Evolutionary conservation across 2,329 filamentous ascomycete genomes (phyloP).

Genomic region (Botrytis galanthina): DNA sequence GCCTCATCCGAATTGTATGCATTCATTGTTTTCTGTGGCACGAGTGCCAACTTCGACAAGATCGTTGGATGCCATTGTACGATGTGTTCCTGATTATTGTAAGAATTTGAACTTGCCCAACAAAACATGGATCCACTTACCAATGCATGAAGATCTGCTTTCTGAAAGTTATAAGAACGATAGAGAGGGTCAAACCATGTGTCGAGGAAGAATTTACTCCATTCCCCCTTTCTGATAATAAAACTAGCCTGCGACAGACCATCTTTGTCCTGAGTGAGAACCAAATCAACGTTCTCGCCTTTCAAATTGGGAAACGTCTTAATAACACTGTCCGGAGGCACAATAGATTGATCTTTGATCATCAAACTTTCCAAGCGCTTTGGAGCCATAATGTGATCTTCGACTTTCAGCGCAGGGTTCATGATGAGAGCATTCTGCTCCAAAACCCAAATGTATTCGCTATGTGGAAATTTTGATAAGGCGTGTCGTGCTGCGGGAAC

Average conservation of each 20-base stretch:
- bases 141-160: slow-evolving; percentile 86
- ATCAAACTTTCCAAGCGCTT: slow-evolving; percentile 71
- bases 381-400: slow-evolving; percentile 67
- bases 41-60: slow-evolving; percentile 79
- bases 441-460: slow-evolving; percentile 82
- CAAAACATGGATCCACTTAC: slow-evolving; percentile 49
- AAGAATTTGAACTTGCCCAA: slow-evolving; percentile 14
- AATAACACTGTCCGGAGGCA: slow-evolving; percentile 95
- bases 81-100: slow-evolving; percentile 68
- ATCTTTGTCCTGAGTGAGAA: slow-evolving; percentile 80
- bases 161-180: slow-evolving; percentile 92
- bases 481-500: slow-evolving; percentile 88
- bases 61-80: slow-evolving; percentile 97
- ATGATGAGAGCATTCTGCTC: slow-evolving; percentile 85
- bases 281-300: slow-evolving; percentile 73
- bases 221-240: slow-evolving; percentile 78
- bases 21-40: slow-evolving; percentile 84
- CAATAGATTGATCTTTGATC: slow-evolving; percentile 81
- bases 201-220: slow-evolving; percentile 89
- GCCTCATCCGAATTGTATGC: slow-evolving; percentile 62
- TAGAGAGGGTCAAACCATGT: slow-evolving; percentile 96
- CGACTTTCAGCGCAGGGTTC: slow-evolving; percentile 69
- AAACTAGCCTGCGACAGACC: slow-evolving; percentile 77
- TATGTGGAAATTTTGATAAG: slow-evolving; percentile 73
- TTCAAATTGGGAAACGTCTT: slow-evolving; percentile 85